phyloP scores from a whole-genome alignment of 352 stramenopile species.

The Phytopythium oedochilum region DNA sequence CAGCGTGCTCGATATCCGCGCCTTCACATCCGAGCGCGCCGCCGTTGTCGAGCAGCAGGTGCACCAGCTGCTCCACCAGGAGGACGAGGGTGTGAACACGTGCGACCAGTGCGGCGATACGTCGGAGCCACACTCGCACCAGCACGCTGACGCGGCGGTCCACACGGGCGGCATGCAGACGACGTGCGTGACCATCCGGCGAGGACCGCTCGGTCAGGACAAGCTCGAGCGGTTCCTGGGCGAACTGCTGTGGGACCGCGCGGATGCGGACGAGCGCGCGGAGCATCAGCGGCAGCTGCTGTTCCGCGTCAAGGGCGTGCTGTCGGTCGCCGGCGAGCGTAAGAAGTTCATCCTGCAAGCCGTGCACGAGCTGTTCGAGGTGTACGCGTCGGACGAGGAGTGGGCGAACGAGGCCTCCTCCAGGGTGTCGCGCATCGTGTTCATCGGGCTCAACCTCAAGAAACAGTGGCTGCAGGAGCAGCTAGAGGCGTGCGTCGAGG shows the following conservation, averaged over 20 bases:
- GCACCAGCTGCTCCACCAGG: slow-evolving; percentile 8
- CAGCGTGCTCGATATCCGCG: slow-evolving; percentile 74
- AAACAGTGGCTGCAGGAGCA: slow-evolving; percentile 30
- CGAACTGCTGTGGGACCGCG: slow-evolving; percentile 61
- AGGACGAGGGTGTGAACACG: slow-evolving; percentile 6
- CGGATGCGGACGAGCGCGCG: slow-evolving; percentile 12
- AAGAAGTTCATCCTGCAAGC: slow-evolving; percentile 79
- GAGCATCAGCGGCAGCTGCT: slow-evolving; percentile 29
- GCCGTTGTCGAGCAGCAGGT: slow-evolving; percentile 52
- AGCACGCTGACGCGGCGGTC: slow-evolving; percentile 12
- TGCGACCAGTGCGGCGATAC: slow-evolving; percentile 11
- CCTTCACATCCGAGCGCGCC: slow-evolving; percentile 66
- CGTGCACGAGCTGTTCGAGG: slow-evolving; percentile 80
- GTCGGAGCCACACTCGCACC: neutral
- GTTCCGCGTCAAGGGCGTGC: slow-evolving; percentile 74
- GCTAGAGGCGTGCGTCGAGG: slow-evolving; percentile 26
- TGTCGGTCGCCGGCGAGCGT: slow-evolving; percentile 38
- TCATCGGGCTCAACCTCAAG: slow-evolving; percentile 61
- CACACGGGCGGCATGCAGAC: slow-evolving; percentile 73
- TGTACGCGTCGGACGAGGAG: slow-evolving; percentile 57
- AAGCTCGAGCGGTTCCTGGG: slow-evolving; percentile 73
- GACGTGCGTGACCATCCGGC: slow-evolving; percentile 47
- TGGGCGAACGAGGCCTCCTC: slow-evolving; percentile 23
- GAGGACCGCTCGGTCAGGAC: slow-evolving; percentile 31
- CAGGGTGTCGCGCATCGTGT: slow-evolving; percentile 49